Percentiles rank a stretch among this genome's conserved stretches.
Conservation (phyloP, 257 asterid species). For the Cynanchum wilfordii region DNA sequence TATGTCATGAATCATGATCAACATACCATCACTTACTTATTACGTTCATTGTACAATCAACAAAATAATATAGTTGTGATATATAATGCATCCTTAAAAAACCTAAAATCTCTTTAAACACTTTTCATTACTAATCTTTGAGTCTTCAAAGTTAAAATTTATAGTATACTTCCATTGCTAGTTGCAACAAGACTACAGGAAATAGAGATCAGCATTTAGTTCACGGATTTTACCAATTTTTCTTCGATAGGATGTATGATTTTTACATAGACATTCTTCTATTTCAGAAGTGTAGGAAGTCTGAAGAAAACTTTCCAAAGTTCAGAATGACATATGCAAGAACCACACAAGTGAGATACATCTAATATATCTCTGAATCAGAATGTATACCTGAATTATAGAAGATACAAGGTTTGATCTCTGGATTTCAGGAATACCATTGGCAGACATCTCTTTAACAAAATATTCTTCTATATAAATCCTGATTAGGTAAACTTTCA, state of each 20-base stretch:
- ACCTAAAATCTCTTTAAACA: background rate
- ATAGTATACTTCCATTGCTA: background rate
- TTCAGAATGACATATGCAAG: background rate
- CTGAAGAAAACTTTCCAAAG: background rate
- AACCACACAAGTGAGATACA: background rate
- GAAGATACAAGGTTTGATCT: conserved; percentile 86
- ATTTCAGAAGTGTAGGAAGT: background rate
- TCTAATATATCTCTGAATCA: background rate
- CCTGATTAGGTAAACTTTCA: conserved; percentile 33
- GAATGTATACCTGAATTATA: conserved; percentile 74
- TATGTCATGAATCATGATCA: too few relatives aligned
- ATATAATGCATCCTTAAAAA: background rate
- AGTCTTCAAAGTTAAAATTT: background rate
- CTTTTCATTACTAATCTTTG: background rate
- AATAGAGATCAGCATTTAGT: too few relatives aligned
- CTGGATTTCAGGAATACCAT: conserved; percentile 94
- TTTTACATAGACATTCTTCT: background rate
- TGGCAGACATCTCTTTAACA: conserved; percentile 68
- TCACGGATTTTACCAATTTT: too few relatives aligned
- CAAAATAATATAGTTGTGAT: background rate
- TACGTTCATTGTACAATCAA: background rate
- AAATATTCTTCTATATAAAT: conserved; percentile 87
- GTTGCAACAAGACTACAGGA: too few relatives aligned
- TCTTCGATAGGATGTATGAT: too few relatives aligned
- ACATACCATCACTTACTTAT: background rate